These are phyloP conservation scores for Straminergon stramineum DNA, from an alignment of 225 moss, liverwort and hornwort genomes.

Conservation along the genomic window DNA sequence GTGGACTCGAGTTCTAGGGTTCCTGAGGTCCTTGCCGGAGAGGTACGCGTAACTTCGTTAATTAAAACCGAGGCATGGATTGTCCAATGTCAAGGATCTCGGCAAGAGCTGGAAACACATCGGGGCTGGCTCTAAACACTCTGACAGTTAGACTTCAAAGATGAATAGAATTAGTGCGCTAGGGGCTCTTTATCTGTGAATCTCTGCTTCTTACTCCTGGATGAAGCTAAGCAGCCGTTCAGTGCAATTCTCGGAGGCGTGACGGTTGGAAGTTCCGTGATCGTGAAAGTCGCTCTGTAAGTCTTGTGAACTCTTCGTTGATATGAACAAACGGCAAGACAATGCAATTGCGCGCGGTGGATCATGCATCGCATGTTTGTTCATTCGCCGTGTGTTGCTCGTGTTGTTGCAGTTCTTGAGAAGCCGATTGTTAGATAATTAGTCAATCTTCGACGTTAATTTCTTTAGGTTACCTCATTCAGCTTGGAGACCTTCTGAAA, in stretches of 20 bases:
- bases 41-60: neutral
- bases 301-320: neutral
- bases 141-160: neutral
- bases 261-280: constrained; percentile 3
- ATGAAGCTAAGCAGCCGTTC: constrained; percentile 1
- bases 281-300: neutral
- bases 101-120: neutral
- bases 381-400: neutral
- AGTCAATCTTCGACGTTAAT: neutral
- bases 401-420: neutral
- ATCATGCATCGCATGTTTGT: neutral
- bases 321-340: neutral
- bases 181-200: neutral
- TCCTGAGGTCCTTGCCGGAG: neutral
- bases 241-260: neutral
- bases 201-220: neutral
- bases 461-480: neutral
- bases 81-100: neutral
- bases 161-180: neutral
- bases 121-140: neutral
- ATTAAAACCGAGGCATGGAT: neutral
- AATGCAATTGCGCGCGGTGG: neutral
- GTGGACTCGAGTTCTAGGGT: neutral
- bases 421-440: neutral
- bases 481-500: neutral